phyloP scores from a whole-genome alignment of 2,329 filamentous ascomycete species.

The Phialocephala sp. region DNA sequence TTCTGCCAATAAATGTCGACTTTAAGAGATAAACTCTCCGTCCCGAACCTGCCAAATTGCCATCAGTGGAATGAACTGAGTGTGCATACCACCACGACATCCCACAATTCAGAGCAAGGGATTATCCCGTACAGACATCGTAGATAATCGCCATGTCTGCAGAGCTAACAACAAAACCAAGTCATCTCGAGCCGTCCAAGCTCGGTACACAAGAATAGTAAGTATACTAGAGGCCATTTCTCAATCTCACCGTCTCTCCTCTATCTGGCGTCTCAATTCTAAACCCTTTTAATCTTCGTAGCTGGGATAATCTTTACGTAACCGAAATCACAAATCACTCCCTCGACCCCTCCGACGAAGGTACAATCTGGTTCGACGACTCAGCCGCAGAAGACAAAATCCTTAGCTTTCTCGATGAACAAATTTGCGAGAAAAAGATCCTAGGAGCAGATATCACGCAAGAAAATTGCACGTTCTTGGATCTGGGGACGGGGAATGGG shows the following conservation, averaged over 20 bases:
- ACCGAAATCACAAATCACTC: slow-evolving; percentile 74
- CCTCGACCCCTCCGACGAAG: slow-evolving; percentile 76
- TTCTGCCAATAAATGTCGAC: slow-evolving; percentile 11
- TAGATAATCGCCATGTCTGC: not conserved
- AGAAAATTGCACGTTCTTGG: slow-evolving; percentile 67
- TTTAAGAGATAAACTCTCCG: slow-evolving; percentile 3
- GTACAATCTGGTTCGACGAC: slow-evolving; percentile 97
- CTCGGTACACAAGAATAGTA: slow-evolving; percentile 94
- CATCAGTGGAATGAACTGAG: not conserved
- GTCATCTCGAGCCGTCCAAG: slow-evolving; percentile 72
- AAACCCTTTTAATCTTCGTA: slow-evolving; percentile 43
- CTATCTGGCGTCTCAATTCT: not conserved
- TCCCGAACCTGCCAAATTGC: not conserved
- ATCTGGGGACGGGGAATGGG: slow-evolving; percentile 94
- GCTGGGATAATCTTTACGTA: slow-evolving; percentile 78
- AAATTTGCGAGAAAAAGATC: slow-evolving; percentile 29
- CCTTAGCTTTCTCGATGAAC: slow-evolving; percentile 58
- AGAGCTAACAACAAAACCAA: slow-evolving; percentile 50
- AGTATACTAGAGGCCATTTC: slow-evolving; percentile 42
- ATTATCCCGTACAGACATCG: not conserved
- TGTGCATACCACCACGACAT: not conserved
- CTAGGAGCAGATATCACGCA: slow-evolving; percentile 27
- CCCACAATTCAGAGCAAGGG: not conserved
- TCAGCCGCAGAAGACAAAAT: slow-evolving; percentile 85
- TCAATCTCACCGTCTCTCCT: slow-evolving; percentile 10